Conservation (phyloP, 331 rosid species). For the Cydonia oblonga region DNA sequence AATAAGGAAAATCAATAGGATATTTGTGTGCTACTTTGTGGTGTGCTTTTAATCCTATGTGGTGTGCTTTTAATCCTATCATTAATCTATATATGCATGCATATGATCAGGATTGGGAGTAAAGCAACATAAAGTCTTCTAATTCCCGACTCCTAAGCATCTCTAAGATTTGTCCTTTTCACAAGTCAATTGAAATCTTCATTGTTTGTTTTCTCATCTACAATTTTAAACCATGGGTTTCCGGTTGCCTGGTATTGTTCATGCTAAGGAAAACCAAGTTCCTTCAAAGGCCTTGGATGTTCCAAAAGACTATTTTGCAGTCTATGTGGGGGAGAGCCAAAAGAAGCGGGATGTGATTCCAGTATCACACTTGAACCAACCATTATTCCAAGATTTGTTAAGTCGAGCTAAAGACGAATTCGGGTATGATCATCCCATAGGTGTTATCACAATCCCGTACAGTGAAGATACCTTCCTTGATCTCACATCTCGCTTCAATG, state of each 20-base stretch:
- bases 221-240: slow-evolving; percentile 9
- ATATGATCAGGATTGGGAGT: too few species aligned
- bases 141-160: too few species aligned
- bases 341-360: slow-evolving; percentile 24
- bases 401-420: slow-evolving; percentile 16
- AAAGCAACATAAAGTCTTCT: too few species aligned
- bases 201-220: too few species aligned
- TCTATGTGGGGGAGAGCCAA: slow-evolving; percentile 16
- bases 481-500: too few species aligned
- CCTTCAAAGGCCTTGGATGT: not conserved
- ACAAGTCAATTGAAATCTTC: too few species aligned
- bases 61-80: too few species aligned
- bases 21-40: too few species aligned
- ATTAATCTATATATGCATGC: too few species aligned
- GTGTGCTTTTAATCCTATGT: too few species aligned
- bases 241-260: not conserved
- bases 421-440: slow-evolving; percentile 21
- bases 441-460: slow-evolving; percentile 21
- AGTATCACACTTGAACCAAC: slow-evolving; percentile 11
- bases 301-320: slow-evolving; percentile 18
- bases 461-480: not conserved
- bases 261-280: not conserved
- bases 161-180: too few species aligned
- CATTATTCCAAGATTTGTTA: not conserved
- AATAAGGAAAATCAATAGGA: too few species aligned